phyloP scores from a whole-genome alignment of 495 filamentous ascomycete genomes.

The Daldinia grandis region DNA sequence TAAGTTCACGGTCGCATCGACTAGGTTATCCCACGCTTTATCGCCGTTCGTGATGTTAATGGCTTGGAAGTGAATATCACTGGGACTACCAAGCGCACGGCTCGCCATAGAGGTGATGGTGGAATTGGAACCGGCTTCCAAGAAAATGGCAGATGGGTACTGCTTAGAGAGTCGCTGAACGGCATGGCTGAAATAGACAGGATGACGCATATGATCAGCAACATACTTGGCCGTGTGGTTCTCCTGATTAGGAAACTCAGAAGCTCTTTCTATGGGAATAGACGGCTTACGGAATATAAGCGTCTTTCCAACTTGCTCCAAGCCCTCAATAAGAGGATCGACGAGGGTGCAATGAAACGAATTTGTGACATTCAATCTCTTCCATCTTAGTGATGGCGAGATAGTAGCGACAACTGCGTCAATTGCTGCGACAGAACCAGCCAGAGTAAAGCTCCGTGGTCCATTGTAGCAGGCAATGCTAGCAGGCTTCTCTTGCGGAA shows the following conservation, averaged over 20 bases:
- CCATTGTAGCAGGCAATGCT: constrained; percentile 64
- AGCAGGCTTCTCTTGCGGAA: constrained; percentile 19
- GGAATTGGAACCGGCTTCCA: constrained; percentile 63
- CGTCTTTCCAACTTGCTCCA: constrained; percentile 44
- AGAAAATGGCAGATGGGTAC: constrained; percentile 52
- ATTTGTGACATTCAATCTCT: constrained; percentile 58
- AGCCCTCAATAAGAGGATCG: constrained; percentile 49
- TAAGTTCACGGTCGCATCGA: constrained; percentile 55
- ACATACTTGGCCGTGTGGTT: constrained; percentile 52
- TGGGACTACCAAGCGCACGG: constrained; percentile 44
- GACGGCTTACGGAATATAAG: constrained; percentile 46
- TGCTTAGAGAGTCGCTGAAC: constrained; percentile 54
- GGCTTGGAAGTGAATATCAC: constrained; percentile 50
- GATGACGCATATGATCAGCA: constrained; percentile 57
- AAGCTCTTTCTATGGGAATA: constrained; percentile 49
- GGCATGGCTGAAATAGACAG: constrained; percentile 63
- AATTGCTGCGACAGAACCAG: constrained; percentile 51
- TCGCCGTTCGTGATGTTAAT: constrained; percentile 54
- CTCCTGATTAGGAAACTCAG: constrained; percentile 46
- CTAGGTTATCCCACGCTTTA: constrained; percentile 47
- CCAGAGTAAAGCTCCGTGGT: constrained; percentile 57
- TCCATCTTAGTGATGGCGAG: constrained; percentile 42
- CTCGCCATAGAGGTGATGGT: constrained; percentile 57
- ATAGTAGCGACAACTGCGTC: constrained; percentile 42
- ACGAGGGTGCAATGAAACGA: constrained; percentile 61